phyloP scores from a whole-genome alignment of 2,329 filamentous ascomycete species.

The Phialophora macrospora region DNA sequence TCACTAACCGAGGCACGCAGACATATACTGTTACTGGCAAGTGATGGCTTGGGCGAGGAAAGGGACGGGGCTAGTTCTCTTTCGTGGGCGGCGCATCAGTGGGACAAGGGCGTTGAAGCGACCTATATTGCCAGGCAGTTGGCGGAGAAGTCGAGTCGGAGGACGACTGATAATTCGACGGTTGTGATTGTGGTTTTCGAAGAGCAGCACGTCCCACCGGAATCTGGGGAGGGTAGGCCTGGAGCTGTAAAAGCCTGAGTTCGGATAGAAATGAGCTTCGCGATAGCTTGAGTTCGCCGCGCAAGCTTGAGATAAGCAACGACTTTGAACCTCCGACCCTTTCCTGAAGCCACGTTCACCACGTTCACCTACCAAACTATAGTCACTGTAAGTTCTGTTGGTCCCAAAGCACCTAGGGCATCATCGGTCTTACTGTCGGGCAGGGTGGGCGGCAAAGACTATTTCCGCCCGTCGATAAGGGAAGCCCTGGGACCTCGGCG shows the following conservation, averaged over 20 bases:
- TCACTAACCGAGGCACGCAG: neutral
- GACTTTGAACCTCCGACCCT: neutral
- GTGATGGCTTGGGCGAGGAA: slow-evolving; percentile 3
- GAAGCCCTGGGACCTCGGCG: neutral
- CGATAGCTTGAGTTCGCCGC: no score
- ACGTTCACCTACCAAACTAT: neutral
- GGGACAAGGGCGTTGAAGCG: neutral
- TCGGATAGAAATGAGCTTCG: neutral
- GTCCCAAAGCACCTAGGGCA: neutral
- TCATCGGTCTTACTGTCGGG: neutral
- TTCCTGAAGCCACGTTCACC: neutral
- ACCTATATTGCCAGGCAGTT: neutral
- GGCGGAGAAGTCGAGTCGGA: slow-evolving; percentile 1
- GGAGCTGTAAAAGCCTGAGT: neutral
- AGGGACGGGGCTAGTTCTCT: neutral
- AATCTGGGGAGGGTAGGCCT: neutral
- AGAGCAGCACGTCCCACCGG: neutral
- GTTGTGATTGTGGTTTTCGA: neutral
- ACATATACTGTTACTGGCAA: neutral
- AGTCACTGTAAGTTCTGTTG: neutral
- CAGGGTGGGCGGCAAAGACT: neutral
- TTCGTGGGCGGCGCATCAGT: neutral
- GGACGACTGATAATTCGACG: slow-evolving; percentile 1
- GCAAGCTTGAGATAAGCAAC: neutral
- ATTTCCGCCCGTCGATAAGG: neutral